Evolutionary conservation across 192 early-diverging fungal species (phyloP), one percentile per base, ranked within the genome.

Genomic region (Podila horticola): DNA sequence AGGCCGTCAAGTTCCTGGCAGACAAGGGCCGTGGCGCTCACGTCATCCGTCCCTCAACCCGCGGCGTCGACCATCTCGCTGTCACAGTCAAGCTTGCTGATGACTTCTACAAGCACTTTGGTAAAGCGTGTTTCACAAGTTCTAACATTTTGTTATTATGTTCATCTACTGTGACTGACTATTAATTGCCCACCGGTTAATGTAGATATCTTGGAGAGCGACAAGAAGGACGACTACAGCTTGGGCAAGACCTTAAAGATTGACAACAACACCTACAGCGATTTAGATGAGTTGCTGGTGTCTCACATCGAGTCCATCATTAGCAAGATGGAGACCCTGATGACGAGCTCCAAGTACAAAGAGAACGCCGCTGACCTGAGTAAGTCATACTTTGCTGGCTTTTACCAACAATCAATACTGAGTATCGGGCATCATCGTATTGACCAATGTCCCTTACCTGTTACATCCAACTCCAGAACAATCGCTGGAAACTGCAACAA

Each of bases 61-160:
- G 92, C 17, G 95, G 95, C n/a, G 82, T 89, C 26, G 90, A 95
- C 82, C 95, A 97, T 71, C 88, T 99, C 17, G 92, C 94, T 2
- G 92, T 98, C 24, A 98, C 96, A 20, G 97, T 95, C 94, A 98
- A 98, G 74, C 90, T 97, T 9, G 93, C 86, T 57, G 93, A 96
- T 24, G 91, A 87, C 5, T 79, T 97, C 59, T 97, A 90, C 86
- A 94, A 97, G 83, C 97, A 98, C 72, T 87, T 98, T 62, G 95
- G 90, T 66, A 86, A 84, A 34, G 60, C 15, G 49, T 17, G n/a
- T 19, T 36, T 11, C 36, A 17, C 41, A 12, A 8, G 10, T 1
- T 15, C 29, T 28, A 26, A 11, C 15, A 1, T 17, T 22, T 12
- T 41, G 1, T 13, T 60, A 9, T 28, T 30, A 22, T 60, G 24